Evolutionary conservation across 208 protist species (phyloP), one percentile per base, ranked within the genome.

Genomic region (Tritrichomonas foetus): DNA sequence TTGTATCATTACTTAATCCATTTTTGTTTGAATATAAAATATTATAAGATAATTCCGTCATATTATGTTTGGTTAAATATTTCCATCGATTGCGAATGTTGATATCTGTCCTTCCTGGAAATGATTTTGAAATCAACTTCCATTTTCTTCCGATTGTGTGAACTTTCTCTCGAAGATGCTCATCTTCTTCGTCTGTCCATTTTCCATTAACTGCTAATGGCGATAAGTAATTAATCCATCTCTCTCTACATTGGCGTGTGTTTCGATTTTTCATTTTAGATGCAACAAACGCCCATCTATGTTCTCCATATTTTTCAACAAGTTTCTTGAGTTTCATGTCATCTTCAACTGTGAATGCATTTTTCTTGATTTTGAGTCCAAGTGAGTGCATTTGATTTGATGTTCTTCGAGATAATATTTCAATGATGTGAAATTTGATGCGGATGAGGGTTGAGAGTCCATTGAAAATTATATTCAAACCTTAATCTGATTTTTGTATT

Each of bases 31-130:
- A n/a, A n/a, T n/a, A n/a, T n/a, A n/a, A n/a, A n/a, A n/a, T n/a
- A n/a, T n/a, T n/a, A n/a, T n/a, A n/a, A n/a, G n/a, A n/a, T n/a
- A n/a, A n/a, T n/a, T n/a, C n/a, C n/a, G n/a, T n/a, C n/a, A n/a
- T n/a, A n/a, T n/a, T n/a, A n/a, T n/a, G n/a, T n/a, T n/a, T n/a
- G n/a, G n/a, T n/a, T n/a, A n/a, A n/a, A n/a, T n/a, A n/a, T n/a
- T 96, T 96, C 95, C 95, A 75, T 20, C 69, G 69, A 44, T 75
- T 75, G 36, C 44, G 36, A 16, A 75, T 75, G 41, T 47, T 27
- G 0, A 75, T 36, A 75, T 75, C 69, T 1, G 69, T 75, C 8
- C 69, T 36, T 16, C n/a, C 44, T 75, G 69, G 69, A 44, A 75
- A 75, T 1, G 36, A 36, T 41, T 75, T 75, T 75, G 69, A 27